Base-by-base conservation (phyloP, 2,329 filamentous ascomycete species). In the Parastagonospora avenae region DNA sequence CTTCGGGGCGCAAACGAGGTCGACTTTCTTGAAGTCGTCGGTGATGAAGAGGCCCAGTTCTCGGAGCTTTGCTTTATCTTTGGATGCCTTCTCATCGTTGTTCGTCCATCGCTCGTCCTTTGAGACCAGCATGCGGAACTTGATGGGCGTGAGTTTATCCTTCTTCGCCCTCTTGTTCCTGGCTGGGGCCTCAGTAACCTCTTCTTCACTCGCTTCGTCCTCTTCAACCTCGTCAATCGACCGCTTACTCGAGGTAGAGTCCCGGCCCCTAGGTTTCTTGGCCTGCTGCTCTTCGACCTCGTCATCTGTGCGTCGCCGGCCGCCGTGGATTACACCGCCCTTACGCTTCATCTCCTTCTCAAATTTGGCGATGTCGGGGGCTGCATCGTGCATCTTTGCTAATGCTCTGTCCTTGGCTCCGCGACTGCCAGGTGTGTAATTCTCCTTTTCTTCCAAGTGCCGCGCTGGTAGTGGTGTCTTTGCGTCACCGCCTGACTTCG, bases 301-400 rank as follows among this genome's bases (percentile, higher is more conserved):
- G 38, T 72, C 65, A 39, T 67, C 66, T 67, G 59, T 68, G 50
- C 57, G 71, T 52, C 73, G 75, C 64, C 68, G 66, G 46, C 62
- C 70, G 31, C 85, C 85, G 58, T 87, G 83, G 9, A 84, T 76
- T 3, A 88, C 83, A 35, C 86, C 86, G 11, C 86, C 86, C 39
- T 82, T 83, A 15, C 94, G 86, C 77, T 96, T 97, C 78, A 85
- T 91, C 76, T 99, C 94, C 70, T 94, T 96, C 67, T 97, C 89
- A 66, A 94, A 99, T 29, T 95, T 78, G 2, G 88, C 88, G 66
- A 97, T 92, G 67, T 99, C 94, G 0, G 88, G 84, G 1, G 90
- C 92, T 50, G 93, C 79, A 31, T 85, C 83, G 46, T 94, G 90
- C 7, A 97, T 77, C 57, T 85, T 86, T 30, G 86, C 84, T n/a